phyloP scores from a whole-genome alignment of 768 basidiomycete genomes.

The Porphyrellus cyaneotinctus region DNA sequence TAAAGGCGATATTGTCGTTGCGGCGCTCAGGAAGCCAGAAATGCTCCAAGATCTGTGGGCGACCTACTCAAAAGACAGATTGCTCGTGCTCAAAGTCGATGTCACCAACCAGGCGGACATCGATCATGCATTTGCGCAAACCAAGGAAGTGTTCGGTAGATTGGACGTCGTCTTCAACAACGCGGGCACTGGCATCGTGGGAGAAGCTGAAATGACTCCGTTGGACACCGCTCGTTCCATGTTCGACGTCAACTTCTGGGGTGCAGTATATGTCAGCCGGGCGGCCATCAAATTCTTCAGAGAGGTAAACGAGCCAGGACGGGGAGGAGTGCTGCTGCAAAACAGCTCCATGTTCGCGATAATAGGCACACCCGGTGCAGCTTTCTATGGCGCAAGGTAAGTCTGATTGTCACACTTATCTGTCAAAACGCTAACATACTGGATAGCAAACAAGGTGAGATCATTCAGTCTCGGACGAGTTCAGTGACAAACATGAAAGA shows the following conservation, averaged over 20 bases:
- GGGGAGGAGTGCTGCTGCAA: constrained; percentile 35
- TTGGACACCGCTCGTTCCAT: constrained; percentile 11
- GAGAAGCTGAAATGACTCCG: constrained; percentile 15
- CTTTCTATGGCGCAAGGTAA: constrained; percentile 21
- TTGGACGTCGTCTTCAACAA: constrained; percentile 18
- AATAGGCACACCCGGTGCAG: constrained; percentile 2
- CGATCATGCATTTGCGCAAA: constrained; percentile 7
- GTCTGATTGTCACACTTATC: not conserved
- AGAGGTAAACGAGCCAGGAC: constrained; percentile 31
- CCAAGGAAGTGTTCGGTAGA: constrained; percentile 6
- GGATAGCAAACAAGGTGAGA: constrained; percentile 19
- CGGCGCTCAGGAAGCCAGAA: constrained; percentile 41
- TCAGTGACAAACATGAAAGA: not conserved
- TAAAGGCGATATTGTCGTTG: constrained; percentile 37
- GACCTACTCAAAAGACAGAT: constrained; percentile 2
- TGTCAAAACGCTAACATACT: constrained; percentile 3
- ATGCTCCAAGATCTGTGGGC: constrained; percentile 6
- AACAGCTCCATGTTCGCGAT: constrained; percentile 32
- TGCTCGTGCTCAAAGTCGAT: constrained; percentile 17
- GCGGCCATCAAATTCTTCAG: constrained; percentile 27
- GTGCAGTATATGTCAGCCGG: constrained; percentile 24
- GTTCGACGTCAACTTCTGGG: constrained; percentile 31
- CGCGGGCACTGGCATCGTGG: not conserved
- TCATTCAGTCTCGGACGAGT: not conserved
- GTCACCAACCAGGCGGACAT: constrained; percentile 11